Percentiles rank a stretch among this genome's conserved stretches.
Conservation (phyloP, 1,284 basidiomycete species). For the Apiotrichum laibachii region DNA sequence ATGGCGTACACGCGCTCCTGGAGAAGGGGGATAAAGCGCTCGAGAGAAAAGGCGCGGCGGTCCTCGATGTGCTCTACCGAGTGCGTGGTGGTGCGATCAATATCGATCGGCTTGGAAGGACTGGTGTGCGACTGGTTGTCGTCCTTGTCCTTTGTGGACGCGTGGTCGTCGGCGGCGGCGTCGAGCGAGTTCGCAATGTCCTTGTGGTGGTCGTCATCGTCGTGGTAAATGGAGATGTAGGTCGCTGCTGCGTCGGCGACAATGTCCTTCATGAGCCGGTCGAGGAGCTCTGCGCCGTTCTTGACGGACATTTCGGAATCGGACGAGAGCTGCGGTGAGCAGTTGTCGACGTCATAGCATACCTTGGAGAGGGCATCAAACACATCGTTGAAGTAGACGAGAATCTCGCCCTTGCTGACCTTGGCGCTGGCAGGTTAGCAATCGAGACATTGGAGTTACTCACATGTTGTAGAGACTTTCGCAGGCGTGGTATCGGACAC, state of each 20-base stretch:
- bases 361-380: conserved; percentile 97
- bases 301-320: conserved; percentile 96
- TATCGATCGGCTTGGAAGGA: conserved; percentile 9
- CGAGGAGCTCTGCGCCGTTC: conserved; percentile 97
- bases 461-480: conserved; percentile 96
- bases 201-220: conserved; percentile 30
- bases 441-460: conserved; percentile 7
- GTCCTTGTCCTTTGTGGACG: conserved; percentile 9
- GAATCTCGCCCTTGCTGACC: conserved; percentile 94
- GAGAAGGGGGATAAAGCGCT: conserved; percentile 90
- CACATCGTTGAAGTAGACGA: conserved; percentile 97
- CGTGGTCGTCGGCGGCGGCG: conserved; percentile 1
- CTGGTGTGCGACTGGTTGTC: neutral
- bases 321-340: conserved; percentile 71
- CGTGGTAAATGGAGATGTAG: conserved; percentile 80
- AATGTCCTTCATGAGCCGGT: conserved; percentile 94
- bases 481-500: conserved; percentile 78
- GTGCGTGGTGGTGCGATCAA: conserved; percentile 10
- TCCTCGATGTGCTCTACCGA: conserved; percentile 26
- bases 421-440: conserved; percentile 59
- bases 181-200: conserved; percentile 1
- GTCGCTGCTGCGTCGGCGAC: conserved; percentile 94
- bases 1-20: conserved; percentile 91
- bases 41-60: conserved; percentile 76
- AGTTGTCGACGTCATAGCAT: conserved; percentile 26